Percentiles rank a stretch among this genome's conserved stretches.
These are phyloP conservation scores for Saturnispora zaruensis DNA, from an alignment of 805 yeast species.

Conservation along the genomic window DNA sequence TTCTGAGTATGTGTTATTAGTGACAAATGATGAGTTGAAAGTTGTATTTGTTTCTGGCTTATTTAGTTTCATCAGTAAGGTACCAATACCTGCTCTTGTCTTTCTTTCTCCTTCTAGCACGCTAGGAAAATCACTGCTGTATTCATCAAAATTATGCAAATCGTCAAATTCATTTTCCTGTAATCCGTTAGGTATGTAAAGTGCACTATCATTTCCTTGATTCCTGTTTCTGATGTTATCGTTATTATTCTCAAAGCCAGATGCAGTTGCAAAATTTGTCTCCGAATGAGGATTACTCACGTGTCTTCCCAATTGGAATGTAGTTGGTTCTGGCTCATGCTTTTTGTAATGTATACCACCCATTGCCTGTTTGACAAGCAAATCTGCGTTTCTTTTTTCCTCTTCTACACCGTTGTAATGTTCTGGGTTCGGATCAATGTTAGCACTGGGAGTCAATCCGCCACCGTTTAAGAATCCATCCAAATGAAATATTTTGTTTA, in stretches of 20 bases:
- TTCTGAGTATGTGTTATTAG: neutral
- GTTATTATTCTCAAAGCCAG: neutral
- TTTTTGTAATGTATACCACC: neutral
- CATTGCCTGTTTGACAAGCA: slow-evolving; percentile 30
- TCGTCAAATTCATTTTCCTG: slow-evolving; percentile 20
- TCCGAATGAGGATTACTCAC: neutral
- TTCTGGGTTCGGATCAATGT: neutral
- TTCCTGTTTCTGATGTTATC: neutral
- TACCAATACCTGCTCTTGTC: slow-evolving; percentile 80
- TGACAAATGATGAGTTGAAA: slow-evolving; percentile 1
- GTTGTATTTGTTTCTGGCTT: slow-evolving; percentile 26
- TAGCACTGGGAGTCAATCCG: slow-evolving; percentile 11
- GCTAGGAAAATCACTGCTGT: slow-evolving; percentile 41
- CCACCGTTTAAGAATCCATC: slow-evolving; percentile 14
- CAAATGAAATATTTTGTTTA: slow-evolving; percentile 12
- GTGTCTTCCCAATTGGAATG: slow-evolving; percentile 1
- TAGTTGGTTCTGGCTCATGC: slow-evolving; percentile 1
- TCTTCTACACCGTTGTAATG: slow-evolving; percentile 16
- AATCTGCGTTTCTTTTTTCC: slow-evolving; percentile 47
- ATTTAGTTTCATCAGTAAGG: slow-evolving; percentile 66
- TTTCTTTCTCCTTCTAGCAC: slow-evolving; percentile 33
- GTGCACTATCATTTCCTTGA: neutral
- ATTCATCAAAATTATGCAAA: slow-evolving; percentile 18
- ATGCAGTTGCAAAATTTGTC: neutral
- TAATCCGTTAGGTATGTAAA: slow-evolving; percentile 7